These are phyloP conservation scores for Cryomyces minteri DNA, from an alignment of 495 filamentous ascomycete genomes.

Conservation along the genomic window DNA sequence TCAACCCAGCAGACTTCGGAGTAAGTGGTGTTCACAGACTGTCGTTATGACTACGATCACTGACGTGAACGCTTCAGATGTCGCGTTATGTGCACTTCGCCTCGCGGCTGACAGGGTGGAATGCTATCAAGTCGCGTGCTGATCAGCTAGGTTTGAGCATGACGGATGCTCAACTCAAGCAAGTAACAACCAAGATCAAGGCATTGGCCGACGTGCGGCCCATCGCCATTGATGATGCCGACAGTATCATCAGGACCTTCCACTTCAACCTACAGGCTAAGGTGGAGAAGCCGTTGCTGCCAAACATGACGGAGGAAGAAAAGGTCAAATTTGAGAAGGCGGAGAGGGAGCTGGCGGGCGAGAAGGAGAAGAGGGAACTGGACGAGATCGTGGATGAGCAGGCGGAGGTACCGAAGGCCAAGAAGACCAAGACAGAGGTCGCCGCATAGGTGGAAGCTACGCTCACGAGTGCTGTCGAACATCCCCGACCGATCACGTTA, in stretches of 20 bases:
- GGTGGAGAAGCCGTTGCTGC: constrained; percentile 42
- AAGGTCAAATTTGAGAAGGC: constrained; percentile 15
- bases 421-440: constrained; percentile 24
- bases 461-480: no score
- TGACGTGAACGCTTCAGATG: constrained; percentile 20
- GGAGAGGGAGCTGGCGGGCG: constrained; percentile 16
- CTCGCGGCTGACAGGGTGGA: constrained; percentile 76
- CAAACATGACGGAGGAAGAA: constrained; percentile 26
- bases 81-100: constrained; percentile 80
- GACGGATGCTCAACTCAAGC: constrained; percentile 82
- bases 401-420: constrained; percentile 19
- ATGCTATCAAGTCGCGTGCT: constrained; percentile 83
- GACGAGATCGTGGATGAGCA: constrained; percentile 17
- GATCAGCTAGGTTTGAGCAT: constrained; percentile 71
- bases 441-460: constrained; percentile 1
- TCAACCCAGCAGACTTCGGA: constrained; percentile 82
- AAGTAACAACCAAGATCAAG: constrained; percentile 88
- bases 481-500: no score
- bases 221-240: constrained; percentile 79
- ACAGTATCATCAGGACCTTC: constrained; percentile 76
- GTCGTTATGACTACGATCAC: no score
- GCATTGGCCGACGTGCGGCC: constrained; percentile 71
- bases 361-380: constrained; percentile 20
- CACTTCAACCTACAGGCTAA: constrained; percentile 51
- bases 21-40: no score